phyloP scores from a whole-genome alignment of 805 yeast species.

The Lipomyces starkeyi region DNA sequence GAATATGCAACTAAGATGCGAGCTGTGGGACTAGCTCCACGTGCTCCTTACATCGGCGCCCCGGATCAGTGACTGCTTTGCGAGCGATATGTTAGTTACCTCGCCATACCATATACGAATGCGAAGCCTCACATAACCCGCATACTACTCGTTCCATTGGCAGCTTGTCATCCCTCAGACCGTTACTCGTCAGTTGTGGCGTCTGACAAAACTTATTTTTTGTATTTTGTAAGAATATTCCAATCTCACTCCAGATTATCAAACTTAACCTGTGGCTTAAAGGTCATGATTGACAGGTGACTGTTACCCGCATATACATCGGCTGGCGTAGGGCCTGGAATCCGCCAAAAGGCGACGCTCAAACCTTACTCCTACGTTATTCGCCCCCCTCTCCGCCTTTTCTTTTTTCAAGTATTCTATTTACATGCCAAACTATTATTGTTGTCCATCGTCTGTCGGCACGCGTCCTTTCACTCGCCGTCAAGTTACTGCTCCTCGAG shows the following conservation, averaged over 20 bases:
- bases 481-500: not conserved
- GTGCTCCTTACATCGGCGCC: too few relatives aligned
- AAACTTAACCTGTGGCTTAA: not conserved
- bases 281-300: not conserved
- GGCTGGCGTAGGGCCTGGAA: not conserved
- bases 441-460: not conserved
- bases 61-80: too few relatives aligned
- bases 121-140: not conserved
- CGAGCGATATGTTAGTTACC: too few relatives aligned
- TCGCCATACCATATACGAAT: not conserved
- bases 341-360: not conserved
- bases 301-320: not conserved
- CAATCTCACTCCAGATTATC: too few relatives aligned
- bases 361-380: not conserved
- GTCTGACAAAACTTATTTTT: not conserved
- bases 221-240: too few relatives aligned
- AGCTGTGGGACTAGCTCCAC: too few relatives aligned
- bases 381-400: not conserved
- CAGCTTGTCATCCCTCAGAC: not conserved
- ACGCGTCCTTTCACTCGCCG: not conserved
- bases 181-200: not conserved
- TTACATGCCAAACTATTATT: not conserved
- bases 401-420: not conserved
- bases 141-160: not conserved
- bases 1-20: too few relatives aligned